Base-by-base conservation (phyloP, 2,329 filamentous ascomycete genomes). In the Neoascochyta sp. region DNA sequence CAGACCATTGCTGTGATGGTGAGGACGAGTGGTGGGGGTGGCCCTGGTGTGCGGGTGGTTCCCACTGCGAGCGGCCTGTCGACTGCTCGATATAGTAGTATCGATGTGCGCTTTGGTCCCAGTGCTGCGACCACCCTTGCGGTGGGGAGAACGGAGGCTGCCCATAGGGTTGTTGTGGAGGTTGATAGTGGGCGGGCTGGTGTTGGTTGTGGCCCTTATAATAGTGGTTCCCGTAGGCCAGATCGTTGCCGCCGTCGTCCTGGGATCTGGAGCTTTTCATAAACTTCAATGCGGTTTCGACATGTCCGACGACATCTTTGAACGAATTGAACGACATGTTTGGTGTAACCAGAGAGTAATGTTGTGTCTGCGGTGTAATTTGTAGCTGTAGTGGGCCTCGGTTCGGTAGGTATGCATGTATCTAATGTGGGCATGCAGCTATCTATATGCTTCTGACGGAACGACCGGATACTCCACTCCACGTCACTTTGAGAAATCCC, bases 11-110 rank as follows among this genome's bases (percentile, higher is more conserved):
- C 14, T 34, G 30, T n/a, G n/a, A n/a, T n/a, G n/a, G n/a, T n/a
- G n/a, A n/a, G n/a, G n/a, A n/a, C 3, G 7, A 10, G 10, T 27
- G 20, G 12, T 34, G 22, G 18, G 30, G 31, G 11, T 34, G 24
- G 13, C 13, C 22, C 16, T 34, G 36, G 11, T 29, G 15, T 4
- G 22, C 16, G 13, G 48, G 46, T 14, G 43, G 45, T 39, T 80
- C 75, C 78, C 78, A 82, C 54, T 81, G 78, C 1, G 75, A 72
- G 32, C 69, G 71, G 11, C 76, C 75, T 4, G 75, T 75, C 26
- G 72, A 65, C 33, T 74, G 63, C 53, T 83, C 77, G 36, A 76
- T 68, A 50, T 80, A 84, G 62, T 75, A 83, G 64, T 75, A 81
- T 32, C 75, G 74, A 50, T 78, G 73, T 32, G 68, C 64, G 32